Conservation (phyloP, 2,329 filamentous ascomycete genomes). For the Phialemonium atrogriseum region DNA sequence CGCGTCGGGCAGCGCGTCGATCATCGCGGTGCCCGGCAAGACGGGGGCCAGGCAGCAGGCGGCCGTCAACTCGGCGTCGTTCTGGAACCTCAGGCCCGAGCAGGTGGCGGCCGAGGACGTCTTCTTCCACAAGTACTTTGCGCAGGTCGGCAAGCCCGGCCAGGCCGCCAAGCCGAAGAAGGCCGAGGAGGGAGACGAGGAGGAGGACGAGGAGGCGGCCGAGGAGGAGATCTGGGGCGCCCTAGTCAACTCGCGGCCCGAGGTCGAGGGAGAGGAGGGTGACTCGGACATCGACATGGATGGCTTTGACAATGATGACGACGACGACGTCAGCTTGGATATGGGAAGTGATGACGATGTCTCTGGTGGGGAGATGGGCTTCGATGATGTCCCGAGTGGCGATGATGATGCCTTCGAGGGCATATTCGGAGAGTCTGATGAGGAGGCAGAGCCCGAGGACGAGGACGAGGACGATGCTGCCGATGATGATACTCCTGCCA, state of each 20-base stretch:
- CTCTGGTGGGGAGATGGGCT: slow-evolving; percentile 10
- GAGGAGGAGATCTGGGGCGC: slow-evolving; percentile 27
- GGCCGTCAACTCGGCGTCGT: slow-evolving; percentile 73
- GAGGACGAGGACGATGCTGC: slow-evolving; percentile 32
- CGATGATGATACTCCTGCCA: slow-evolving; percentile 25
- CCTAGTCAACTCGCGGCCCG: slow-evolving; percentile 23
- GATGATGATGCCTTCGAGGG: slow-evolving; percentile 27
- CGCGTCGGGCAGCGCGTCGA: slow-evolving; percentile 42
- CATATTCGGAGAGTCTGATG: slow-evolving; percentile 29
- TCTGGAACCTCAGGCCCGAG: slow-evolving; percentile 85
- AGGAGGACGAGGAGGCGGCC: slow-evolving; percentile 37
- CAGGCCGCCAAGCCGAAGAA: slow-evolving; percentile 49
- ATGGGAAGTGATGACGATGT: slow-evolving; percentile 23
- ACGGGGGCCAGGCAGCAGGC: slow-evolving; percentile 24
- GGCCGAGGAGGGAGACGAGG: slow-evolving; percentile 68
- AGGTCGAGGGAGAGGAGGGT: slow-evolving; percentile 38
- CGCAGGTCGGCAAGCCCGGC: slow-evolving; percentile 55
- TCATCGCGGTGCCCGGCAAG: slow-evolving; percentile 48
- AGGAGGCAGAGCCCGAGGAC: slow-evolving; percentile 23
- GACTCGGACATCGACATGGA: slow-evolving; percentile 39
- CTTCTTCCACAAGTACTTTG: slow-evolving; percentile 98
- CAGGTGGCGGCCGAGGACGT: slow-evolving; percentile 86
- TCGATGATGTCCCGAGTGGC: slow-evolving; percentile 26
- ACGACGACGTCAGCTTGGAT: slow-evolving; percentile 18
- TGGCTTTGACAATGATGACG: slow-evolving; percentile 35